Evolutionary conservation across 1,139 yeast genomes (phyloP).

Genomic region (Schwanniomyces etchellsii): DNA sequence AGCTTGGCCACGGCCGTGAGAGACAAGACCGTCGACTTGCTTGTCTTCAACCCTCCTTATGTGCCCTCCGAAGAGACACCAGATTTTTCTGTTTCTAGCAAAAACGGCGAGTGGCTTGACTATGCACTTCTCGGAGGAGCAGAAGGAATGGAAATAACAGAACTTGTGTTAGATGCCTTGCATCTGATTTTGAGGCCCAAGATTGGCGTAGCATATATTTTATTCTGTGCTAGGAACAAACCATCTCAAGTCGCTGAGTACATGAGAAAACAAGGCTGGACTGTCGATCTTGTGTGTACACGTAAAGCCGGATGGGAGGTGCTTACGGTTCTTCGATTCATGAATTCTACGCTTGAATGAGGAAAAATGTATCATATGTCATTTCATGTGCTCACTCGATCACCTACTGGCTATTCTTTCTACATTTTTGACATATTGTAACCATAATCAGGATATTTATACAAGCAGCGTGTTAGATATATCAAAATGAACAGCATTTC

Average conservation of each 20-base stretch:
- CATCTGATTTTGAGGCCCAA: constrained; percentile 37
- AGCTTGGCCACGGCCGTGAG: constrained; percentile 49
- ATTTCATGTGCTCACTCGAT: neutral
- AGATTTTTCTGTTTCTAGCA: constrained; percentile 26
- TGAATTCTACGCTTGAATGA: too few species aligned
- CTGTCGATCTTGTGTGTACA: constrained; percentile 41
- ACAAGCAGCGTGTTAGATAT: too few species aligned
- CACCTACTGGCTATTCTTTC: too few species aligned
- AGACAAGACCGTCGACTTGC: constrained; percentile 50
- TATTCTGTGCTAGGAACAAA: constrained; percentile 81
- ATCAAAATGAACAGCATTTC: too few species aligned
- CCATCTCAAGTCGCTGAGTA: constrained; percentile 53
- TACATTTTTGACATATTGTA: too few species aligned
- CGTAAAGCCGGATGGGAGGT: constrained; percentile 97
- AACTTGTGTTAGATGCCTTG: constrained; percentile 50
- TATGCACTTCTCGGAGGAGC: constrained; percentile 84
- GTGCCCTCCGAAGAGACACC: constrained; percentile 78
- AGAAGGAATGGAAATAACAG: constrained; percentile 84
- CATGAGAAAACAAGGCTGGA: constrained; percentile 56
- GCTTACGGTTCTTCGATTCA: constrained; percentile 61
- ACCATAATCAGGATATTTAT: too few species aligned
- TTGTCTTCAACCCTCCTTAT: constrained; percentile 92
- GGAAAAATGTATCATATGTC: neutral
- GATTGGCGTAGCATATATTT: constrained; percentile 72
- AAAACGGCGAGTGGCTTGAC: constrained; percentile 69